phyloP scores from a whole-genome alignment of 2,329 filamentous ascomycete genomes.

The Graphilbum sp. region DNA sequence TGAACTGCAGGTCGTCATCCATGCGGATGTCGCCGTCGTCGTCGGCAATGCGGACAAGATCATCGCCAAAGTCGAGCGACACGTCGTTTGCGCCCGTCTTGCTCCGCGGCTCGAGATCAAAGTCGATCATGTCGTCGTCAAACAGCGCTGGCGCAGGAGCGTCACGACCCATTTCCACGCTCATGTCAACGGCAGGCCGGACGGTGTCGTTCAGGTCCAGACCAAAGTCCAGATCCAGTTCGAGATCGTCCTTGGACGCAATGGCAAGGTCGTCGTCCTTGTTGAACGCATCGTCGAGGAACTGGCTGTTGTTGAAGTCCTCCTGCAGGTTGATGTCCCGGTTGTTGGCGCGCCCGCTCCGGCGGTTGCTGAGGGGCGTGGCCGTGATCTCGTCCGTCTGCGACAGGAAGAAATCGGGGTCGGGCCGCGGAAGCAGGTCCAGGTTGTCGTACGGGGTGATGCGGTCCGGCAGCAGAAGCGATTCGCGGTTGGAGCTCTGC shows the following conservation, averaged over 20 bases:
- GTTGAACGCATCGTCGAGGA: conserved; percentile 51
- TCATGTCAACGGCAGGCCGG: conserved; percentile 36
- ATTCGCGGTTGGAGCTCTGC: conserved; percentile 66
- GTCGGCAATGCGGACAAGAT: conserved; percentile 43
- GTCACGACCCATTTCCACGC: conserved; percentile 82
- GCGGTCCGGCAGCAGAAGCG: conserved; percentile 76
- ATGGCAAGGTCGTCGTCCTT: conserved; percentile 41
- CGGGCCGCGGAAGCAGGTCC: conserved; percentile 65
- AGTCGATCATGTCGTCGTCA: conserved; percentile 53
- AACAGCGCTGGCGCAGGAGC: conserved; percentile 50
- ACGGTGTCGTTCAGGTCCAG: conserved; percentile 48
- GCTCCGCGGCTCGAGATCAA: conserved; percentile 39
- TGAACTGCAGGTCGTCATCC: conserved; percentile 49
- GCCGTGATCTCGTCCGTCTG: conserved; percentile 49
- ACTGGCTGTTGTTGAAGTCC: conserved; percentile 61
- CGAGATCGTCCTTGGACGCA: conserved; percentile 47
- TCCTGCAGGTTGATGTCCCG: conserved; percentile 54
- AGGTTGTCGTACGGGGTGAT: conserved; percentile 82
- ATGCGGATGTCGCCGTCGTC: conserved; percentile 48
- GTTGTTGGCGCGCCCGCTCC: conserved; percentile 40
- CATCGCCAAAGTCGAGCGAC: conserved; percentile 31
- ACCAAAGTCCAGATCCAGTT: conserved; percentile 59
- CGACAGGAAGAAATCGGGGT: conserved; percentile 69
- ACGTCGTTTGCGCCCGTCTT: conserved; percentile 43
- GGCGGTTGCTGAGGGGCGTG: conserved; percentile 28